phyloP scores from a whole-genome alignment of 768 basidiomycete species.

The Podaxis carcinomalis region DNA sequence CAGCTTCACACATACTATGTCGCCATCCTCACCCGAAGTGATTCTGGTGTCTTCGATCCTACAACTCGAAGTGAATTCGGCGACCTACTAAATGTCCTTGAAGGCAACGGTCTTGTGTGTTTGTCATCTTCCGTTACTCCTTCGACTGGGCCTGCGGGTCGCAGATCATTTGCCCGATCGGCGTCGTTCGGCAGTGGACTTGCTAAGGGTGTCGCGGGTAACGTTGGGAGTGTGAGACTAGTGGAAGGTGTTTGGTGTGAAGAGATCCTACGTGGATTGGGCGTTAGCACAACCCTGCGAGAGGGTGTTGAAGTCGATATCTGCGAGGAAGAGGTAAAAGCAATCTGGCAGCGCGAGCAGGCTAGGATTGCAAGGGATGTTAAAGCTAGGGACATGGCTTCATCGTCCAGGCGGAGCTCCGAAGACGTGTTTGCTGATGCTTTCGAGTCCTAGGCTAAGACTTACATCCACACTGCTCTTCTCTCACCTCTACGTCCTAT shows the following conservation, averaged over 20 bases:
- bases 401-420: neutral
- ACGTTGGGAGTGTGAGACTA: constrained; percentile 49
- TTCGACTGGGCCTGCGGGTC: constrained; percentile 35
- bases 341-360: constrained; percentile 15
- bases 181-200: constrained; percentile 47
- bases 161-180: constrained; percentile 51
- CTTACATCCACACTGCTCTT: neutral
- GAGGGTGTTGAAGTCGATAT: constrained; percentile 29
- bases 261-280: constrained; percentile 69
- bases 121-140: constrained; percentile 33
- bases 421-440: constrained; percentile 15
- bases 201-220: constrained; percentile 27
- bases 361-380: constrained; percentile 11
- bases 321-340: constrained; percentile 38
- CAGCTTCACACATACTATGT: constrained; percentile 65
- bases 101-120: constrained; percentile 65
- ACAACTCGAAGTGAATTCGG: constrained; percentile 75
- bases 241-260: constrained; percentile 61
- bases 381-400: constrained; percentile 9
- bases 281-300: constrained; percentile 29
- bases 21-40: constrained; percentile 51
- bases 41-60: constrained; percentile 50
- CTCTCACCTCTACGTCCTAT: neutral
- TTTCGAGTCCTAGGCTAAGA: constrained; percentile 10
- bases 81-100: constrained; percentile 67